These are phyloP conservation scores for Trametes coccinea DNA, from an alignment of 768 basidiomycete species.

Conservation along the genomic window DNA sequence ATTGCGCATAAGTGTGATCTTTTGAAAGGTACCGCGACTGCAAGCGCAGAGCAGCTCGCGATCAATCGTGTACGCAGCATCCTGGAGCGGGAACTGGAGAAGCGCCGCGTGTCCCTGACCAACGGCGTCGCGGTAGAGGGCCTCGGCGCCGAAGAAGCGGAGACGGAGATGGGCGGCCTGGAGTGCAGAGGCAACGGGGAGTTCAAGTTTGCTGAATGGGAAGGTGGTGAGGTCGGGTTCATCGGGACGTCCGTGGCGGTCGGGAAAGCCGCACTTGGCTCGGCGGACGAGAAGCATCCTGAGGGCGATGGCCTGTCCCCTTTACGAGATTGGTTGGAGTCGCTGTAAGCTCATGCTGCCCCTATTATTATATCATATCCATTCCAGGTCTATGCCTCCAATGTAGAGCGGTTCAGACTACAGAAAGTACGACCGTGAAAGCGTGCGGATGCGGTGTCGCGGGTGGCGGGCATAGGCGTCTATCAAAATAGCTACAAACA, in stretches of 20 bases:
- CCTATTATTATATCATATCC: too few species aligned
- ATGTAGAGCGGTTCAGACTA: too few species aligned
- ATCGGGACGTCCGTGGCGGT: constrained; percentile 55
- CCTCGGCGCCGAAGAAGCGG: constrained; percentile 64
- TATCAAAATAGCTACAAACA: constrained; percentile 23
- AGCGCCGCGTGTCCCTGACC: constrained; percentile 62
- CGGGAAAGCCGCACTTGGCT: constrained; percentile 28
- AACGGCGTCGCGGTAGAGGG: constrained; percentile 72
- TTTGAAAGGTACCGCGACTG: constrained; percentile 48
- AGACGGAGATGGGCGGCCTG: constrained; percentile 68
- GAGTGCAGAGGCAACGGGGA: constrained; percentile 59
- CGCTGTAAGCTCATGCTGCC: too few species aligned
- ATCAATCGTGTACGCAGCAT: constrained; percentile 72
- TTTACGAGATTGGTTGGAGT: constrained; percentile 50
- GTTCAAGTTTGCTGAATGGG: constrained; percentile 82
- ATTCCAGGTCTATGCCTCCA: too few species aligned
- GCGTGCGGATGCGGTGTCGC: too few species aligned
- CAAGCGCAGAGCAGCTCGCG: constrained; percentile 50
- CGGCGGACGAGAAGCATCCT: constrained; percentile 36
- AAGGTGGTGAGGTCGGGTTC: constrained; percentile 77
- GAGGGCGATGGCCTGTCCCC: constrained; percentile 41
- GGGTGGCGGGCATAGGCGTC: not conserved
- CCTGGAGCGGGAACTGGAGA: constrained; percentile 84
- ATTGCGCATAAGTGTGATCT: constrained; percentile 80
- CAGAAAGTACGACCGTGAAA: too few species aligned